Base-by-base conservation (phyloP, 73 alveolate species). In the Paramecium primaurelia region DNA sequence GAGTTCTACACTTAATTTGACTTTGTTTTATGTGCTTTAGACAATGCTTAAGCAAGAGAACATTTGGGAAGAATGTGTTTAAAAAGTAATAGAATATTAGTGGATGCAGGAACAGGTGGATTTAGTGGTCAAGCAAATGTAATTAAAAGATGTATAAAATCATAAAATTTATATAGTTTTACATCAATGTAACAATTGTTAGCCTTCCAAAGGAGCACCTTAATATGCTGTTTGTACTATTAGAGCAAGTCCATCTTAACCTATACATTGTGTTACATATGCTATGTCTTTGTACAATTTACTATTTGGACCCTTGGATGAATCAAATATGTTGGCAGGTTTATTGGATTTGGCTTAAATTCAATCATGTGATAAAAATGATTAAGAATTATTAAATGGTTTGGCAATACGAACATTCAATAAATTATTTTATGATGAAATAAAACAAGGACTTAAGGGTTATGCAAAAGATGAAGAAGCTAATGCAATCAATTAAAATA, bases 201-300 rank as follows among this genome's bases (percentile, higher is more conserved):
- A 25, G 4, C 94, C 94, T 22, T 77, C 86, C 8, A 86, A 92
- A 2, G 58, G 92, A 42, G 96, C 96, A 9, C 93, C 95, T 88
- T 92, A 88, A 44, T 97, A 94, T 90, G 99, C 99, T 25, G 97
- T 98, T 47, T 98, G 99, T 47, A 97, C 99, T 32, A 98, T 98
- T 16, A 94, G 99, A 88, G 92, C 97, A 47, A 96, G 95, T 68
- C 99, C 99, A 4, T 98, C 97, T 89, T 96, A 97, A 77, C 94
- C 97, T 42, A 97, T 97, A 69, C 99, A 98, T 92, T 97, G 99
- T 93, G 95, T 98, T 14, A 98, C 97, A 32, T 98, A 98, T 98
- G 99, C 96, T 18, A 97, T 96, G 93, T 93, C 93, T 12, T 96
- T 98, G 40, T 95, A 96, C 71, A 97, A 96, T 34, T 96, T 97